Evolutionary conservation across 352 stramenopile species (phyloP).

Genomic region (Peronospora destructor): DNA sequence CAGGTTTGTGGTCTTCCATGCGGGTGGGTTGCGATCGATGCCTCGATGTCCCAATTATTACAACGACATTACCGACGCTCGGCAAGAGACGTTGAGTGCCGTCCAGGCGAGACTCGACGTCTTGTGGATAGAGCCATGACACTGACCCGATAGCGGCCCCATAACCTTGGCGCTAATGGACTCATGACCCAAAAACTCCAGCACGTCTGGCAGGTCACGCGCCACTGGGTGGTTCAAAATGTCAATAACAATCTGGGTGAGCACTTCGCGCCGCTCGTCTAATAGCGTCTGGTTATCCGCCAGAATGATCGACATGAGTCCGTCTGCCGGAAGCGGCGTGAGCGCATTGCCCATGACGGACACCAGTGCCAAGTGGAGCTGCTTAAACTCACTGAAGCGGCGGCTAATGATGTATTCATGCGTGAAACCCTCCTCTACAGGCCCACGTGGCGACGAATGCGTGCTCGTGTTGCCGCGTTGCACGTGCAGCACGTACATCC

Average conservation of each 20-base stretch:
- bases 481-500: constrained; percentile 63
- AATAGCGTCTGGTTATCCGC: constrained; percentile 61
- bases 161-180: constrained; percentile 41
- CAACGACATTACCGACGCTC: constrained; percentile 12
- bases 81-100: constrained; percentile 5
- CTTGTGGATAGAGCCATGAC: constrained; percentile 65
- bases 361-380: constrained; percentile 45
- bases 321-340: constrained; percentile 47
- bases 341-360: constrained; percentile 43
- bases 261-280: constrained; percentile 55
- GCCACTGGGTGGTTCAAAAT: constrained; percentile 52
- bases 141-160: constrained; percentile 33
- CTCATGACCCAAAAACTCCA: constrained; percentile 57
- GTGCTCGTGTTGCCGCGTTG: constrained; percentile 29
- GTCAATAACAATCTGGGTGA: constrained; percentile 53
- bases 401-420: constrained; percentile 57
- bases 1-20: neutral
- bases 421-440: constrained; percentile 30
- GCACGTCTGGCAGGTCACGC: constrained; percentile 49
- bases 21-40: neutral
- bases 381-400: constrained; percentile 64
- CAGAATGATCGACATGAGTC: constrained; percentile 56
- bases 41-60: neutral
- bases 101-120: constrained; percentile 63
- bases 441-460: constrained; percentile 26